Conservation (phyloP, 495 filamentous ascomycete genomes). For the Penicillium daleae region DNA sequence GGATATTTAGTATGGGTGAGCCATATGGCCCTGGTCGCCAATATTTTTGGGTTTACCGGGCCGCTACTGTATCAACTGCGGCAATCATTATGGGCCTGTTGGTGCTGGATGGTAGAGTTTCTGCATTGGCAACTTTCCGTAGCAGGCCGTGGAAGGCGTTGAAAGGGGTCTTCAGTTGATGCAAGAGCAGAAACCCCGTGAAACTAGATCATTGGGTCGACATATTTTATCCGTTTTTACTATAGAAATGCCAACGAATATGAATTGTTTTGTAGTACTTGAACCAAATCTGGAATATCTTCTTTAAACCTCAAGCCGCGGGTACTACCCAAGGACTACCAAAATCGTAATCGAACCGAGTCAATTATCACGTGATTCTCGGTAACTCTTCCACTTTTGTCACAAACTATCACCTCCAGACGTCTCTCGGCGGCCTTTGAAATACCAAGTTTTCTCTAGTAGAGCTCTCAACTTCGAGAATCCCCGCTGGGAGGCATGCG, state of each 20-base stretch:
- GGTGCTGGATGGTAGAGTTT: too few relatives aligned
- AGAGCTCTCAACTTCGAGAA: not conserved
- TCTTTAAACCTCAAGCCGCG: not conserved
- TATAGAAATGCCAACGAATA: not conserved
- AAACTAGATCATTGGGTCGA: too few relatives aligned
- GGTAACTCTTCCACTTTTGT: not conserved
- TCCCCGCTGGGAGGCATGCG: constrained; percentile 2
- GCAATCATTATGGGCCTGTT: too few relatives aligned
- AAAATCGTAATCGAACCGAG: not conserved
- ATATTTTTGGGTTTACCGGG: not conserved
- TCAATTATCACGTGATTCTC: not conserved
- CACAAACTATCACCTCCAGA: not conserved
- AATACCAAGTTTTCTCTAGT: not conserved
- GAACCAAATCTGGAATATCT: not conserved
- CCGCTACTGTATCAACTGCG: too few relatives aligned
- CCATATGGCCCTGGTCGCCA: not conserved
- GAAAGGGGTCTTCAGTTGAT: too few relatives aligned
- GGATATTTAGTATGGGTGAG: not conserved
- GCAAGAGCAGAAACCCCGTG: too few relatives aligned
- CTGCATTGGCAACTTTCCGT: too few relatives aligned
- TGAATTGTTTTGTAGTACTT: too few relatives aligned
- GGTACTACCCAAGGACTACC: too few relatives aligned
- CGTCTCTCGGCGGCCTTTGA: not conserved
- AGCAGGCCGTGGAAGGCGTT: too few relatives aligned
- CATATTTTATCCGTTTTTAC: too few relatives aligned